Base-by-base conservation (phyloP, 257 asterid species). In the Scutellaria barbata region DNA sequence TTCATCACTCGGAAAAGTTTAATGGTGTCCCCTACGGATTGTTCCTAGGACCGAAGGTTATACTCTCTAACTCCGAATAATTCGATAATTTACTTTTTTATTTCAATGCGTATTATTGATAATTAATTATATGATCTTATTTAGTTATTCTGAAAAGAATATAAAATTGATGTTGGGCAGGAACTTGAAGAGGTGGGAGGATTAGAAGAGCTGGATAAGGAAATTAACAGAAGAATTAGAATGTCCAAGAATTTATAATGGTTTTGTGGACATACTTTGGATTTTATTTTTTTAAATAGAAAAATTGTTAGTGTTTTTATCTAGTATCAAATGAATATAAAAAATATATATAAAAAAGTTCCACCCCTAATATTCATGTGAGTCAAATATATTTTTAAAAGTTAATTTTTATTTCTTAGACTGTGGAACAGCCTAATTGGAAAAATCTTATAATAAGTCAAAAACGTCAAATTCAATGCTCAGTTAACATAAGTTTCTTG, bases 1-100 rank as follows among this genome's bases (percentile, higher is more conserved):
- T 92, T 8, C 98, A 89, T 75, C 98, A 92, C 62, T 77, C 96
- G 57, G 98, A 92, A 39, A 89, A 92, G 78, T 92, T 86, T 79
- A 41, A 88, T 1, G 98, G 98, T 10, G 96, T 92, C 18, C 98
- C 98, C 37, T 92, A 86, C 58, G 98, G 98, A 58, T 55, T 92
- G 84, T 92, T 92, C 80, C 77, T 92, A 10, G 98, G 98, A 70
- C 96, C 84, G 8, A 85, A 76, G 95, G 97, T 90, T 17, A 51
- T 45, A 9, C 52, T 16, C 52, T 16, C 20, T 22, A 12, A 35
- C 10, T 5, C 6, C 20, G 5, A 12, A 12, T 6, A 12, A 8
- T 67, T 5, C 25, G 25, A 22, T 22, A 2, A 4, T 63, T 14
- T 54, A 7, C 45, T n/a, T 18, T 56, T 11, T 8, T 55, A 22